Evolutionary conservation across 805 yeast genomes (phyloP), one percentile per base, ranked within the genome.

Genomic region (Middelhovenomyces tepae): DNA sequence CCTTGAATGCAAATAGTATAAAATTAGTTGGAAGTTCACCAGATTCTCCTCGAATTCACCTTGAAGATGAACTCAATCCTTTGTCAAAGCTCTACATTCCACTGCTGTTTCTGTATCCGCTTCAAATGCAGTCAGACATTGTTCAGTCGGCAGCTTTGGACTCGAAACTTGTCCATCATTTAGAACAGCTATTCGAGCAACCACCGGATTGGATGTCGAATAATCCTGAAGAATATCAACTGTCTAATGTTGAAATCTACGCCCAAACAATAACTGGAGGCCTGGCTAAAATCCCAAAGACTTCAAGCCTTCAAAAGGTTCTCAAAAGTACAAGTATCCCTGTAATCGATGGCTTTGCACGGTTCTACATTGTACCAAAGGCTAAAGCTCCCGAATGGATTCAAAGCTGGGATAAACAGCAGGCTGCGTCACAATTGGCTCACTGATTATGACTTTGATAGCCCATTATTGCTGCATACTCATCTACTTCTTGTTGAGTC

Each of bases 261-360:
- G 75, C 83, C 75, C 96, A 84, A 54, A 84, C 95, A 0, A 66
- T 60, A 20, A 49, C 74, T 2, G 95, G 95, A 32, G 96, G 96
- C 0, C 65, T 89, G 39, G 77, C 85, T 28, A 85, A 84, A 56
- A 73, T 80, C 4, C 95, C 95, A 17, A 82, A 78, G 53, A 84
- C 81, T 43, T 69, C 75, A 15, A 62, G 81, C 1, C 53, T 89
- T 15, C 70, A 73, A 46, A 69, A 71, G 32, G 80, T 78, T 1
- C 64, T 89, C 42, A 72, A 68, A 22, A 57, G 58, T 6, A 82
- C 93, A 10, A 65, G 64, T 16, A 74, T 84, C 6, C 94, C 95
- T 2, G 54, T 87, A 27, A 76, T 87, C 40, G 95, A 87, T 47
- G 67, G 71, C 39, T 65, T 79, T 24, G 64, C 84, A 38, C 69